A percentile compares a stretch with the other conserved stretches of the same genome.
Evolutionary conservation across 108 stramenopile species (phyloP).

Genomic region (Skeletonema tropicum): DNA sequence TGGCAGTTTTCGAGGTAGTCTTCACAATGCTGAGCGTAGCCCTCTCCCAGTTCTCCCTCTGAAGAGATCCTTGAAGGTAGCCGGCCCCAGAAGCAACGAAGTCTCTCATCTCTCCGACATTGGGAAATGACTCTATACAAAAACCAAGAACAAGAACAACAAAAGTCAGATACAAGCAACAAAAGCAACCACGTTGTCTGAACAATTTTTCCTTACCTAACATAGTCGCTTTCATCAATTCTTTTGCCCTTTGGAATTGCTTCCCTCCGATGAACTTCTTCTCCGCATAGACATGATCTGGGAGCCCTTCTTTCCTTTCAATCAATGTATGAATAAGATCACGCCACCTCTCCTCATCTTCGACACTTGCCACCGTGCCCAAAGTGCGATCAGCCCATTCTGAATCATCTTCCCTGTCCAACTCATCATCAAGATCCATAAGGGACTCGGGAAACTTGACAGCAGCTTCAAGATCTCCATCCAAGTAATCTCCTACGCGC

Average conservation of each 20-base stretch:
- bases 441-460: slow-evolving; percentile 57
- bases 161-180: background rate
- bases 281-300: slow-evolving; percentile 50
- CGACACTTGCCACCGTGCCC: slow-evolving; percentile 34
- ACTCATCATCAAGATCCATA: slow-evolving; percentile 64
- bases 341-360: slow-evolving; percentile 66
- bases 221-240: slow-evolving; percentile 59
- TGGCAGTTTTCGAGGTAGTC: slow-evolving; percentile 45
- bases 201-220: slow-evolving; percentile 37
- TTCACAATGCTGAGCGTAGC: slow-evolving; percentile 62
- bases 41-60: slow-evolving; percentile 77
- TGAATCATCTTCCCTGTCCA: slow-evolving; percentile 69
- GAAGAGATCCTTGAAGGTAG: slow-evolving; percentile 64
- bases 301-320: slow-evolving; percentile 34
- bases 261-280: slow-evolving; percentile 75
- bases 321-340: slow-evolving; percentile 47
- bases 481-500: slow-evolving; percentile 58
- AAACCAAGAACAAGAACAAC: background rate
- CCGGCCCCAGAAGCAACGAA: slow-evolving; percentile 65
- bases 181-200: background rate
- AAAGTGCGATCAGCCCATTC: slow-evolving; percentile 57
- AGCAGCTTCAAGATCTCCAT: slow-evolving; percentile 66
- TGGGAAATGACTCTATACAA: slow-evolving; percentile 56
- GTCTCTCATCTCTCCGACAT: slow-evolving; percentile 58
- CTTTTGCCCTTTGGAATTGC: slow-evolving; percentile 68